Conservation (phyloP, 306 rosid genomes). For the Prunus mongolica region DNA sequence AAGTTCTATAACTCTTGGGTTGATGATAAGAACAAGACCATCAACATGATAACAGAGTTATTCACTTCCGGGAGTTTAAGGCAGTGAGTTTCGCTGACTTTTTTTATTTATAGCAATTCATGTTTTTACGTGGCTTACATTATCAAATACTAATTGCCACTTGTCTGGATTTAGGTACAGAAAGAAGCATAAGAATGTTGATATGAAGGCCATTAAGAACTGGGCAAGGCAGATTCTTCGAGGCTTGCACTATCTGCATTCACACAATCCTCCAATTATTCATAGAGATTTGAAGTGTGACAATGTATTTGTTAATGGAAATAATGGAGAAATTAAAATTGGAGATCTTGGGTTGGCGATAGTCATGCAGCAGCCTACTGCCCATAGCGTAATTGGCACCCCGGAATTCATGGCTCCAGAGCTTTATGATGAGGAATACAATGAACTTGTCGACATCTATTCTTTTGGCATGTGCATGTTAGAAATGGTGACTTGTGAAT, state of each 20-base stretch:
- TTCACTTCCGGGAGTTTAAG: conserved; percentile 94
- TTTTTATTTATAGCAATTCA: not conserved
- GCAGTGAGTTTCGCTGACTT: conserved; percentile 43
- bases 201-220: conserved; percentile 81
- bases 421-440: conserved; percentile 90
- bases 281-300: conserved; percentile 96
- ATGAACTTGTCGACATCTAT: conserved; percentile 88
- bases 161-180: conserved; percentile 50
- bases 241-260: conserved; percentile 73
- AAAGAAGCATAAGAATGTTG: conserved; percentile 64
- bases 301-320: conserved; percentile 84
- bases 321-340: conserved; percentile 76
- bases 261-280: conserved; percentile 73
- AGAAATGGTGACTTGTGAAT: conserved; percentile 86
- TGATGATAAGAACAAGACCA: conserved; percentile 59
- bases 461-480: conserved; percentile 95
- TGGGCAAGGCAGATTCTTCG: conserved; percentile 93
- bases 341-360: conserved; percentile 95
- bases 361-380: conserved; percentile 85
- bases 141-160: not conserved
- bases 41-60: conserved; percentile 86
- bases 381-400: conserved; percentile 85
- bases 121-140: not conserved
- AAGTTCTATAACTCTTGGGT: conserved; percentile 75
- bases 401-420: conserved; percentile 99